Base-by-base conservation (phyloP, 192 early-diverging fungal species). In the Podila clonocystis region DNA sequence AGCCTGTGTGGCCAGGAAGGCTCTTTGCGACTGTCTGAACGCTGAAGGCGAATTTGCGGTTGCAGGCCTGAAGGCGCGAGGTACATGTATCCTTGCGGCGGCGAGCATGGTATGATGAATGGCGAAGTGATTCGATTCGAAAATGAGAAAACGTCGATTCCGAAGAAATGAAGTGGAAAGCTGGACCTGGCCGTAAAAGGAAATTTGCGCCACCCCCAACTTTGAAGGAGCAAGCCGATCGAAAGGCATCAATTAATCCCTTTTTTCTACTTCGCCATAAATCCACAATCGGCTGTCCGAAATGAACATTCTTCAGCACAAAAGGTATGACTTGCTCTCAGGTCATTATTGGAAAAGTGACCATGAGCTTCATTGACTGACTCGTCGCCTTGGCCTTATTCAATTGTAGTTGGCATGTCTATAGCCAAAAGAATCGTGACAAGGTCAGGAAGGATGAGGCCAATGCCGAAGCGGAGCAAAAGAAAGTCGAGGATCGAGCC, bases 401-500 rank as follows among this genome's bases (percentile, higher is more conserved):
- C 20, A 55, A 55, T 24, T 24, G 17, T 62, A 93, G 92, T 58
- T 94, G 92, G 89, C 91, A 94, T 75, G 92, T 93, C 20, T 93
- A 93, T 61, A 93, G 87, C 66, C 87, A 89, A 70, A 89, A 89
- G 62, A 94, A 94, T 74, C 75, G 84, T 7, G 93, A 92, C 62
- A 77, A 82, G 61, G 93, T 94, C 33, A 83, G 84, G 9, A 70
- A 73, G 66, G 93, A 94, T 64, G 93, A 94, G 60, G 91, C 89
- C 36, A 83, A 89, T 58, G 92, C 91, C n/a, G 82, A 85, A 58
- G 77, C 66, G 20, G 86, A 92, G 62, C 84, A 91, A 24, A 83
- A 86, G 36, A 72, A 82, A 57, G 89, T 85, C 67, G 45, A 65
- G 22, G 78, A 88, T 24, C 79, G 91, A 31, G 74, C 85, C 9